phyloP scores from a whole-genome alignment of 768 basidiomycete genomes.

The Phlebiopsis flavidoalba region DNA sequence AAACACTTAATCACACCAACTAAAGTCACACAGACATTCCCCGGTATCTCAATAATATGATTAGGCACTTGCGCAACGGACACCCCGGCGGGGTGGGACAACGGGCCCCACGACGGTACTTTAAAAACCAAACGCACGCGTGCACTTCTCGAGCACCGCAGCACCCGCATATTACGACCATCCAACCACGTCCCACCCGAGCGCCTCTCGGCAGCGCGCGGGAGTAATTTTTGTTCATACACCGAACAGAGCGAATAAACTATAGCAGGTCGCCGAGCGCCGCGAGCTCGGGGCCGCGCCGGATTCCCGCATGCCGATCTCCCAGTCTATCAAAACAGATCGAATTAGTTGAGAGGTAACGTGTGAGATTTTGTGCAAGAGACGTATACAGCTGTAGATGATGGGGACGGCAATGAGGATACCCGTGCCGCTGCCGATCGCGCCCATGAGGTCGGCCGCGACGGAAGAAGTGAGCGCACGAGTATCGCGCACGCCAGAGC shows the following conservation, averaged over 20 bases:
- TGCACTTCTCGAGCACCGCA: background rate
- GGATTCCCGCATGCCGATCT: constrained; percentile 88
- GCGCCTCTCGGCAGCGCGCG: background rate
- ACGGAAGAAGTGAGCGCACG: constrained; percentile 87
- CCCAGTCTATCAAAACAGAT: constrained; percentile 62
- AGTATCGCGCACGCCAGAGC: constrained; percentile 96
- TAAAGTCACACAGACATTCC: background rate
- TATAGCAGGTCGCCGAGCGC: constrained; percentile 75
- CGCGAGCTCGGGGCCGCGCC: constrained; percentile 77
- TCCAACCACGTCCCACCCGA: background rate
- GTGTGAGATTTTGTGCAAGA: background rate
- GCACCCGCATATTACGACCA: background rate
- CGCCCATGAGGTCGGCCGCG: constrained; percentile 90
- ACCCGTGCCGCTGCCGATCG: constrained; percentile 92
- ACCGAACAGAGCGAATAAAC: constrained; percentile 12
- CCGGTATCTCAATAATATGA: background rate
- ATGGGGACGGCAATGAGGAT: constrained; percentile 98
- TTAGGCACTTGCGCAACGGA: background rate
- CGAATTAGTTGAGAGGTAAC: background rate
- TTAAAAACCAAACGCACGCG: too few species aligned
- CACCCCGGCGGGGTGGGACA: background rate
- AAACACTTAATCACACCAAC: too few species aligned
- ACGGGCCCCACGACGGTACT: too few species aligned
- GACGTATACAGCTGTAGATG: constrained; percentile 71
- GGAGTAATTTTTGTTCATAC: background rate